Evolutionary conservation across 116 monocot species (phyloP).

Genomic region (Iris pallida): DNA sequence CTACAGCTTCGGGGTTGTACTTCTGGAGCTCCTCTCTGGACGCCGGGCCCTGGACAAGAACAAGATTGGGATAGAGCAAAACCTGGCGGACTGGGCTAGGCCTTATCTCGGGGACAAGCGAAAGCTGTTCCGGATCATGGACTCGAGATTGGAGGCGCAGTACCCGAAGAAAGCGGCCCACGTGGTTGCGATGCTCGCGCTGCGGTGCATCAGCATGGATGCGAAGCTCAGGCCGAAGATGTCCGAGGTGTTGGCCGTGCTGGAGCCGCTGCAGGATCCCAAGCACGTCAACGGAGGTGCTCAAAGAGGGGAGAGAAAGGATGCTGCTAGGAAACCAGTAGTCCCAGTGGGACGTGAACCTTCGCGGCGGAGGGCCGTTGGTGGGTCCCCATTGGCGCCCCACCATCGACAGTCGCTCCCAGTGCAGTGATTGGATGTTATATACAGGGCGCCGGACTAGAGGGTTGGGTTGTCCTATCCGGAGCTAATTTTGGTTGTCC

Average conservation of each 20-base stretch:
- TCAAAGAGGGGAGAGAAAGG: conserved; percentile 3
- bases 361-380: conserved; percentile 5
- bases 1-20: conserved; percentile 83
- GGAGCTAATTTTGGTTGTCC: too few relatives aligned
- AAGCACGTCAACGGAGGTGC: conserved; percentile 11
- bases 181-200: conserved; percentile 43
- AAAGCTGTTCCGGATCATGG: conserved; percentile 75
- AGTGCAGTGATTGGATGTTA: conserved; percentile 9
- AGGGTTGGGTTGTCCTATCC: too few relatives aligned
- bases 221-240: conserved; percentile 66
- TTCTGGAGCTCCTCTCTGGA: conserved; percentile 74
- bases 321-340: background rate
- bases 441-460: too few relatives aligned
- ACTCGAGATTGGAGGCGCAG: conserved; percentile 57
- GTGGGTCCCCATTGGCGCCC: conserved; percentile 24
- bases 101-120: conserved; percentile 61
- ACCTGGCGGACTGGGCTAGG: conserved; percentile 75
- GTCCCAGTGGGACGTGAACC: conserved; percentile 14
- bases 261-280: conserved; percentile 49
- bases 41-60: conserved; percentile 58
- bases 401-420: conserved; percentile 1
- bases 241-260: conserved; percentile 55
- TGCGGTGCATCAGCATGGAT: conserved; percentile 47
- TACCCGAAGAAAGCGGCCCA: conserved; percentile 69
- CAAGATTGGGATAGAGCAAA: conserved; percentile 54